Percentiles rank a stretch among this genome's conserved stretches.
phyloP scores from a whole-genome alignment of 306 rosid genomes.

The Quillaja saponaria region DNA sequence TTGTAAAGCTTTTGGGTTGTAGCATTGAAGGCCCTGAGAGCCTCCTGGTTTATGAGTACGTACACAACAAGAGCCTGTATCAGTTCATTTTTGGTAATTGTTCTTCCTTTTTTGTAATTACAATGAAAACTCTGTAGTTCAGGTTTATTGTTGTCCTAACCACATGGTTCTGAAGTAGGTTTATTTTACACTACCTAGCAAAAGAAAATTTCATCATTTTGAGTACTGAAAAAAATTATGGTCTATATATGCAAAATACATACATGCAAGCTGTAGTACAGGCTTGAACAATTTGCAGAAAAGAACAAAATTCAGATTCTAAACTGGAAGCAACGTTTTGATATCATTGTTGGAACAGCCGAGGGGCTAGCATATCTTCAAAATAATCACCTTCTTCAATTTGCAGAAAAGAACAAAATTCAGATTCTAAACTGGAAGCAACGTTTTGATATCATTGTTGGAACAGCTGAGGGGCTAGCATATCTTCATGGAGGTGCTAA shows the following conservation, averaged over 20 bases:
- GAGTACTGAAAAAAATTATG: too few relatives aligned
- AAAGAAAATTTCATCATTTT: too few relatives aligned
- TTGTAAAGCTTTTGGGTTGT: slow-evolving; percentile 78
- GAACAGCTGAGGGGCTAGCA: slow-evolving; percentile 87
- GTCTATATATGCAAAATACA: too few relatives aligned
- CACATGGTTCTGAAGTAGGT: too few relatives aligned
- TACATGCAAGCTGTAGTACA: too few relatives aligned
- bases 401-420: slow-evolving; percentile 59
- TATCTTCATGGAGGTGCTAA: slow-evolving; percentile 74
- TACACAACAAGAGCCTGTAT: slow-evolving; percentile 70
- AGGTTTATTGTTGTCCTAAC: too few relatives aligned
- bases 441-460: slow-evolving; percentile 58
- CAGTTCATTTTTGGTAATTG: slow-evolving; percentile 69
- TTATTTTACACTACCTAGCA: too few relatives aligned
- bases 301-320: slow-evolving; percentile 58
- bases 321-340: slow-evolving; percentile 67
- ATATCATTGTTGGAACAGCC: slow-evolving; percentile 72
- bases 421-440: slow-evolving; percentile 73
- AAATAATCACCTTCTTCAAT: too few relatives aligned
- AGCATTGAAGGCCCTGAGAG: slow-evolving; percentile 99
- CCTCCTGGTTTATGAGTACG: slow-evolving; percentile 76
- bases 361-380: slow-evolving; percentile 76
- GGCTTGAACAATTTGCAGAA: slow-evolving; percentile 37
- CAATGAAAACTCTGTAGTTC: neutral
- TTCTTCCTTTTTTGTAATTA: slow-evolving; percentile 4